phyloP scores from a whole-genome alignment of 2,329 filamentous ascomycete genomes.

The Emmonsiellopsis sp. region DNA sequence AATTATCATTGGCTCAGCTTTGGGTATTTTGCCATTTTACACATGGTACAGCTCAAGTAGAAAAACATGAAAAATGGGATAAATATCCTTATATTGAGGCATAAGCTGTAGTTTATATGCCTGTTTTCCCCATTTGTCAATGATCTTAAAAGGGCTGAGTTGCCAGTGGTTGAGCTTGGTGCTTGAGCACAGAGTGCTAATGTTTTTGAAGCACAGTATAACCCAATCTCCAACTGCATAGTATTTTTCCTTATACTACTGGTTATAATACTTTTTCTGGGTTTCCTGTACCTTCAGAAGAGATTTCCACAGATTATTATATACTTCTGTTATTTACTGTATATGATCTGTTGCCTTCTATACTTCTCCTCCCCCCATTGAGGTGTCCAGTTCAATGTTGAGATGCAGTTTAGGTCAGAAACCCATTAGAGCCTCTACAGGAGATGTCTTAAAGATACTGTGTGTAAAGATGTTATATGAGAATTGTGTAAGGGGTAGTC shows the following conservation, averaged over 20 bases:
- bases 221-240: neutral
- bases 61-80: neutral
- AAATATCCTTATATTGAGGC: neutral
- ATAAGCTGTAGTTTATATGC: neutral
- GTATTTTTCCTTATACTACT: neutral
- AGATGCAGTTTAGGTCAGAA: neutral
- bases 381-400: neutral
- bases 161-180: neutral
- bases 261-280: neutral
- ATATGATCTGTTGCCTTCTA: too few species aligned
- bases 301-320: too few species aligned
- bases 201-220: neutral
- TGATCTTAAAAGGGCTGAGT: neutral
- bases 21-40: neutral
- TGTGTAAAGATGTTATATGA: slow-evolving; percentile 7
- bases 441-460: neutral
- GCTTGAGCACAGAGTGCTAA: neutral
- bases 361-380: too few species aligned
- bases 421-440: neutral
- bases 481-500: slow-evolving; percentile 10
- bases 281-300: neutral
- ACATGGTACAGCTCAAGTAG: neutral
- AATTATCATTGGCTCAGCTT: neutral
- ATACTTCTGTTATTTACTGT: too few species aligned
- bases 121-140: neutral